Base-by-base conservation (phyloP, 106 monocot species). In the Acanthochlamys bracteata region DNA sequence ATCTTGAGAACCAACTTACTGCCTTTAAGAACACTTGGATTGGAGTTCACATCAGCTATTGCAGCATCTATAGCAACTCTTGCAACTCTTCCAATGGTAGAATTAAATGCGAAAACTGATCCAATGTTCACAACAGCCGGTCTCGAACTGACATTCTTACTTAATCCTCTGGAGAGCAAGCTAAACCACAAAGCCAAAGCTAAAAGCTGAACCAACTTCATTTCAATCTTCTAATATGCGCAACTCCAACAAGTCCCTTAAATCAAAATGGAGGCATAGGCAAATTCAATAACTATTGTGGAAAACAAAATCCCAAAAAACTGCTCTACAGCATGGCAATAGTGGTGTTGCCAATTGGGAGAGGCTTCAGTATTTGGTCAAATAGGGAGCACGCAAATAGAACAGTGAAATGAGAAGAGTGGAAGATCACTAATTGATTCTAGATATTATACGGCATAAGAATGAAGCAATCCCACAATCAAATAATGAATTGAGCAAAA, bases 31-130 rank as follows among this genome's bases (percentile, higher is more conserved):
- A 93, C 62, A 65, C 45, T 81, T 15, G 83, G 67, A 68, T 83
- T 76, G n/a, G 88, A 73, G 49, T 93, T 93, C 20, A 93, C 49
- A 49, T 89, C 89, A 24, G 83, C 82, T 66, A 82, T 64, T 9
- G 93, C 93, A 12, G 89, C 81, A 52, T 77, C 25, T 10, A 94
- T 84, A 49, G 93, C 93, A n/a, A 89, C 78, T 45, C 54, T 75
- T 4, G 89, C 83, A 41, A 78, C 81, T 54, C 69, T 74, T 47
- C 93, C 93, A 55, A 86, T 82, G 10, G 83, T 80, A 25, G 93
- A 94, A 51, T 94, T 84, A 42, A 84, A 82, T 20, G 74, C 41
- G 27, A 94, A 75, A 56, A 94, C 39, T 14, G 93, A 80, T 67
- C 93, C 93, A 65, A 89, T 75, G 63, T 86, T 81, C 46, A 94